phyloP scores from a whole-genome alignment of 805 yeast genomes.

The Monosporozyma solicola region DNA sequence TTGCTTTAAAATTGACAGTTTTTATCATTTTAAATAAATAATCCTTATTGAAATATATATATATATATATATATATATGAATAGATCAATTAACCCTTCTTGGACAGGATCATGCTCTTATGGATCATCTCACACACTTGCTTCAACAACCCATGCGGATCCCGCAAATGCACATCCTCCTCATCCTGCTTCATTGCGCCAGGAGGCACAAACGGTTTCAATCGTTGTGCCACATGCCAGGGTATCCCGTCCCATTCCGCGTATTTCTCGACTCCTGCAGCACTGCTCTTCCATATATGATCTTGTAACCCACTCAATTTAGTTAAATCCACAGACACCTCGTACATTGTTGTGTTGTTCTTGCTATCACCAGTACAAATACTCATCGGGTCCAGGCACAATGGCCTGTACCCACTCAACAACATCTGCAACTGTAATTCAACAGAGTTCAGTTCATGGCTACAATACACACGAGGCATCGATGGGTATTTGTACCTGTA shows the following conservation, averaged over 20 bases:
- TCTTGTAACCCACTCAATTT: not conserved
- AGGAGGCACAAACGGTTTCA: constrained; percentile 32
- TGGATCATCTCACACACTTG: not conserved
- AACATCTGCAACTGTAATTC: constrained; percentile 20
- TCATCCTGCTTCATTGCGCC: not conserved
- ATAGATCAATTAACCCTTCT: not conserved
- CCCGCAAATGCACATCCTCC: not conserved
- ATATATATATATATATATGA: too few species aligned
- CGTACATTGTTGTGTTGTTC: not conserved
- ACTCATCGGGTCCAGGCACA: constrained; percentile 9
- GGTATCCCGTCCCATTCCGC: constrained; percentile 30
- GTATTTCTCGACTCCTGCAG: constrained; percentile 30
- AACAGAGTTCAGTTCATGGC: constrained; percentile 18
- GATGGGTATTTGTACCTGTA: constrained; percentile 23
- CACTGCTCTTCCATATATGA: constrained; percentile 28
- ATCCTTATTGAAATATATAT: too few species aligned
- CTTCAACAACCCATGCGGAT: constrained; percentile 5
- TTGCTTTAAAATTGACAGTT: too few species aligned
- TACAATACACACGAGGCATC: constrained; percentile 19
- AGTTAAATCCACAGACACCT: not conserved
- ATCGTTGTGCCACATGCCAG: constrained; percentile 20
- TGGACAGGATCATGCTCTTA: not conserved
- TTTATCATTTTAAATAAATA: too few species aligned
- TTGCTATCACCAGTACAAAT: too few species aligned
- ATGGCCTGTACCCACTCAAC: constrained; percentile 27